These are phyloP conservation scores for Aspergillus candidus DNA, from an alignment of 2,329 filamentous ascomycete species.

Conservation along the genomic window DNA sequence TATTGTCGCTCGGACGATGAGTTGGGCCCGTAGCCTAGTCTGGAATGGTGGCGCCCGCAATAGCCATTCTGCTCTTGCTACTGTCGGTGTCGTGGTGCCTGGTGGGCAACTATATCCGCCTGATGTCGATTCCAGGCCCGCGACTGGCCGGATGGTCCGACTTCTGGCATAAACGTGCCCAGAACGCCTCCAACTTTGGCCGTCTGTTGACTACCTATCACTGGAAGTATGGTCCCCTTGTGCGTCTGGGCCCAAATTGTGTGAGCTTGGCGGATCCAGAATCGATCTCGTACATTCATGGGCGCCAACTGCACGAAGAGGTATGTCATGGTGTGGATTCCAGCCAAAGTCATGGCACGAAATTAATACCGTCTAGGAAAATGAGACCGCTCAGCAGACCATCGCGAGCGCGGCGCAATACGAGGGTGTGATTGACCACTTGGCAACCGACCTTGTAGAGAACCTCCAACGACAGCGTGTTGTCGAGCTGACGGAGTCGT, in stretches of 20 bases:
- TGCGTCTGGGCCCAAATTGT: constrained; percentile 12
- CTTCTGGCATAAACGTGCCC: constrained; percentile 9
- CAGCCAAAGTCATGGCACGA: too few species aligned
- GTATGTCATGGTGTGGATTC: neutral
- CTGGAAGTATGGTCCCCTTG: constrained; percentile 10
- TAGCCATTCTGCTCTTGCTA: constrained; percentile 7
- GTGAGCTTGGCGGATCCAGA: constrained; percentile 13
- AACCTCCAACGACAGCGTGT: constrained; percentile 5
- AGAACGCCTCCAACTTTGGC: constrained; percentile 2
- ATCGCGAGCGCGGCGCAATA: neutral
- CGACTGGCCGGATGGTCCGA: constrained; percentile 6
- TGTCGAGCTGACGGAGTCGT: constrained; percentile 3
- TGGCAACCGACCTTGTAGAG: constrained; percentile 3
- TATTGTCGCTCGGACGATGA: neutral
- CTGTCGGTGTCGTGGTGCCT: constrained; percentile 1
- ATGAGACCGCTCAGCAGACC: neutral
- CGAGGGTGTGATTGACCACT: constrained; percentile 8
- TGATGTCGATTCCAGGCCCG: constrained; percentile 13
- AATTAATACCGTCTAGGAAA: neutral
- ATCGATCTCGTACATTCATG: constrained; percentile 2
- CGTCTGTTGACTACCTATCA: constrained; percentile 9
- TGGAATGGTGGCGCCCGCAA: constrained; percentile 8
- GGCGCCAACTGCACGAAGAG: neutral
- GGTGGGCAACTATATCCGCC: constrained; percentile 11
- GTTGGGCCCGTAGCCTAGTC: neutral